These are phyloP conservation scores for Botrytis deweyae DNA, from an alignment of 2,329 filamentous ascomycete genomes.

Conservation along the genomic window DNA sequence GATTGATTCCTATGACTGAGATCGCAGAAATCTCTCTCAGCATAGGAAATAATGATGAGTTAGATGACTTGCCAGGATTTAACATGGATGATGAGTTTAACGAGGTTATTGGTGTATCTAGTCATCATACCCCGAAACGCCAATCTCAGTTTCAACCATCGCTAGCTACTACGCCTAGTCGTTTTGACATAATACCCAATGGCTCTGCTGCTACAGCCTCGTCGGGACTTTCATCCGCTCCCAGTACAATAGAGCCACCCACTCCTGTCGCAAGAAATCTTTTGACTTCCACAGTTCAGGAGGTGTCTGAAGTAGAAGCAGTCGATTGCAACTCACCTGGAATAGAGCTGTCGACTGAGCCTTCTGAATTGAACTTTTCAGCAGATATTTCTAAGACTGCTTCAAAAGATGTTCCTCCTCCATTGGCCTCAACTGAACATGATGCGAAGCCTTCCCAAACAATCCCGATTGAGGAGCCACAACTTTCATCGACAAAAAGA, in stretches of 20 bases:
- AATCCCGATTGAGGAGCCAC: background rate
- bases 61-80: slow-evolving; percentile 33
- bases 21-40: slow-evolving; percentile 34
- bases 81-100: slow-evolving; percentile 35
- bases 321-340: background rate
- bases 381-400: background rate
- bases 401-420: background rate
- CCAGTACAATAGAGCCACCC: slow-evolving; percentile 13
- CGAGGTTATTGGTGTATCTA: slow-evolving; percentile 23
- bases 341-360: background rate
- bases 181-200: background rate
- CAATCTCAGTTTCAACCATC: background rate
- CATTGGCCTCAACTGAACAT: background rate
- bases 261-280: background rate
- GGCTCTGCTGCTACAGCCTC: slow-evolving; percentile 1
- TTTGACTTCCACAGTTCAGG: background rate
- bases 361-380: background rate
- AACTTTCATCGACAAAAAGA: background rate
- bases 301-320: background rate
- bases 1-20: slow-evolving; percentile 33
- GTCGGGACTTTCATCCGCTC: slow-evolving; percentile 13
- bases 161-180: background rate
- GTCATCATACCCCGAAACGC: background rate
- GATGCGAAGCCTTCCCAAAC: background rate
- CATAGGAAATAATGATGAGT: slow-evolving; percentile 24